phyloP scores from a whole-genome alignment of 2,329 filamentous ascomycete species.

The Triangularia verruculosa region DNA sequence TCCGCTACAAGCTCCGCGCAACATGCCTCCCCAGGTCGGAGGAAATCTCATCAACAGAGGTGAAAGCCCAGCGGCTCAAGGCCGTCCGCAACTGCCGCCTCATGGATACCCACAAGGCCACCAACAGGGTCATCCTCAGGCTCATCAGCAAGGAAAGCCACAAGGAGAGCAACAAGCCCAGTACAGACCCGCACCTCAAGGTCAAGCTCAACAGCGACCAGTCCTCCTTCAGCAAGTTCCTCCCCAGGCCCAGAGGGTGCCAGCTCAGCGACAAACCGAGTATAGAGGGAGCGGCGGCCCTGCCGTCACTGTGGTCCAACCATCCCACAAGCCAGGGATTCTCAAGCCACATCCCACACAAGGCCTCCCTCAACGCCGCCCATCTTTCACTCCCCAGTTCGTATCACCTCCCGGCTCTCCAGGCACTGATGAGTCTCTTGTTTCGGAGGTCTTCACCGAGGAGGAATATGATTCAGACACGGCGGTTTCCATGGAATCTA shows the following conservation, averaged over 20 bases:
- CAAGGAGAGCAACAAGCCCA: not conserved
- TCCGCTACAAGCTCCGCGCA: not conserved
- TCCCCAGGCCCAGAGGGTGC: not conserved
- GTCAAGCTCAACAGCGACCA: not conserved
- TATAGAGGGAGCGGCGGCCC: not conserved
- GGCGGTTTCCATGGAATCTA: not conserved
- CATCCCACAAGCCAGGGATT: not conserved
- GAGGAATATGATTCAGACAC: slow-evolving; percentile 9
- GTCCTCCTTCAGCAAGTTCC: not conserved
- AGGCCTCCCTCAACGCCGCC: not conserved
- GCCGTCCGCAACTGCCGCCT: not conserved
- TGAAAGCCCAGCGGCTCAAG: not conserved
- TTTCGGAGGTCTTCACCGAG: slow-evolving; percentile 9
- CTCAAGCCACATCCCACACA: not conserved
- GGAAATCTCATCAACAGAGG: not conserved
- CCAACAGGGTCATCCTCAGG: not conserved
- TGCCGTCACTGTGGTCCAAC: slow-evolving; percentile 3
- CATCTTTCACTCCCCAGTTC: not conserved
- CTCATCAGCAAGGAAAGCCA: not conserved
- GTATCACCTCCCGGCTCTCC: not conserved
- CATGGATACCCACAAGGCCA: not conserved
- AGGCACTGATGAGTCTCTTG: slow-evolving; percentile 16
- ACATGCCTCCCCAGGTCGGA: not conserved
- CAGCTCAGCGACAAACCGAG: slow-evolving; percentile 17
- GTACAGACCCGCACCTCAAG: not conserved